Percentiles rank a stretch among this genome's conserved stretches.
Evolutionary conservation across 2,329 filamentous ascomycete species (phyloP).

Genomic region (Xylariales sp.): DNA sequence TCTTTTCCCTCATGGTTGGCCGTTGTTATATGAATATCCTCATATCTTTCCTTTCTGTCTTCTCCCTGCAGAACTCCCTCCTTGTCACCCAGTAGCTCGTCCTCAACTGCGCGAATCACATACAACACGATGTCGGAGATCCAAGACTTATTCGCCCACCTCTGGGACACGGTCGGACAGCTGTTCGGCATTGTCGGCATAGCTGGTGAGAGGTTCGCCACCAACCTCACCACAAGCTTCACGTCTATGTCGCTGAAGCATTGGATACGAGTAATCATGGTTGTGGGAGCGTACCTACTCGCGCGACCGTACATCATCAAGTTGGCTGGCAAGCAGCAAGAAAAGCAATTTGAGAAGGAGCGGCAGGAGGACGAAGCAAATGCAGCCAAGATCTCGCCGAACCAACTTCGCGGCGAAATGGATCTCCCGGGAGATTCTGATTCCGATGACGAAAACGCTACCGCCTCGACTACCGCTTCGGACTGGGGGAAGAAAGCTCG

Average conservation of each 20-base stretch:
- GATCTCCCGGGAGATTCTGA: conserved; percentile 50
- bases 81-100: too few relatives aligned
- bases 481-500: conserved; percentile 69
- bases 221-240: conserved; percentile 47
- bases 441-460: conserved; percentile 35
- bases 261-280: conserved; percentile 65
- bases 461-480: conserved; percentile 42
- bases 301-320: conserved; percentile 71
- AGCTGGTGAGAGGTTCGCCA: conserved; percentile 32
- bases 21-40: too few relatives aligned
- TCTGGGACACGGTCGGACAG: conserved; percentile 23
- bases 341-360: conserved; percentile 58
- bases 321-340: conserved; percentile 57
- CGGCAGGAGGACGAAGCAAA: conserved; percentile 40
- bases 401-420: conserved; percentile 55
- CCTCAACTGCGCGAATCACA: too few relatives aligned
- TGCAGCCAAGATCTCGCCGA: conserved; percentile 57
- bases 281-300: conserved; percentile 69
- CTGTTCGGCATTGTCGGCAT: conserved; percentile 21
- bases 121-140: conserved; percentile 32
- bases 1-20: too few relatives aligned
- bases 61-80: too few relatives aligned
- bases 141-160: conserved; percentile 22
- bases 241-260: conserved; percentile 45
- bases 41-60: too few relatives aligned